These are phyloP conservation scores for Saturnispora silvae DNA, from an alignment of 805 yeast species.

Conservation along the genomic window DNA sequence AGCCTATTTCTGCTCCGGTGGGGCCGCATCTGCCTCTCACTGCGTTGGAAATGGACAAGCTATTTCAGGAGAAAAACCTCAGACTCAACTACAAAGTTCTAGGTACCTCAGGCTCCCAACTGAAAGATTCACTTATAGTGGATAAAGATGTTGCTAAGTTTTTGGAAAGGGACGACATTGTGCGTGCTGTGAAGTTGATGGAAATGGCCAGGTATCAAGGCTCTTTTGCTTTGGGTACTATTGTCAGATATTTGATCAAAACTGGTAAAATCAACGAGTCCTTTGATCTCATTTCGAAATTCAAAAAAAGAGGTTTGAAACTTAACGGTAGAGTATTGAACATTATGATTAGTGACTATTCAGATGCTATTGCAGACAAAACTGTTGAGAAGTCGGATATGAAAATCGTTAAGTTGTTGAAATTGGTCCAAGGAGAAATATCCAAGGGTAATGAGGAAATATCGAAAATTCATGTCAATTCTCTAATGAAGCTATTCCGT, in stretches of 20 bases:
- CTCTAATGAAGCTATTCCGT: slow-evolving; percentile 35
- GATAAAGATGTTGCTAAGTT: slow-evolving; percentile 44
- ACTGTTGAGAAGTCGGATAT: slow-evolving; percentile 13
- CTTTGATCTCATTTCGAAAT: slow-evolving; percentile 37
- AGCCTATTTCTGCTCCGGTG: slow-evolving; percentile 15
- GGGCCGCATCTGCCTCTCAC: slow-evolving; percentile 20
- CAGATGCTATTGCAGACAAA: slow-evolving; percentile 15
- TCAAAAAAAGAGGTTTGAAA: slow-evolving; percentile 54
- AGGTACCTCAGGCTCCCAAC: slow-evolving; percentile 48
- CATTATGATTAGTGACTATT: slow-evolving; percentile 35
- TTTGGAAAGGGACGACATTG: slow-evolving; percentile 36
- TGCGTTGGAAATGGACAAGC: slow-evolving; percentile 18
- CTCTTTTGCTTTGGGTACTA: slow-evolving; percentile 51
- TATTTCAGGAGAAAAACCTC: slow-evolving; percentile 25
- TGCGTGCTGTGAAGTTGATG: slow-evolving; percentile 35
- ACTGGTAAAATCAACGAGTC: slow-evolving; percentile 37
- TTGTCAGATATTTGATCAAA: slow-evolving; percentile 39
- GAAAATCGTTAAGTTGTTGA: slow-evolving; percentile 26
- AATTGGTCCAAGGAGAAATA: slow-evolving; percentile 24
- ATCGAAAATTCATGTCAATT: slow-evolving; percentile 34
- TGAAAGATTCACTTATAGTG: slow-evolving; percentile 48
- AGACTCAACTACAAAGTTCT: slow-evolving; percentile 41
- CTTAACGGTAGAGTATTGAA: slow-evolving; percentile 39
- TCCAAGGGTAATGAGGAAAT: slow-evolving; percentile 20
- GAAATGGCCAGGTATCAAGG: slow-evolving; percentile 31